phyloP scores from a whole-genome alignment of 768 basidiomycete species.

The Asterophora lycoperdoides region DNA sequence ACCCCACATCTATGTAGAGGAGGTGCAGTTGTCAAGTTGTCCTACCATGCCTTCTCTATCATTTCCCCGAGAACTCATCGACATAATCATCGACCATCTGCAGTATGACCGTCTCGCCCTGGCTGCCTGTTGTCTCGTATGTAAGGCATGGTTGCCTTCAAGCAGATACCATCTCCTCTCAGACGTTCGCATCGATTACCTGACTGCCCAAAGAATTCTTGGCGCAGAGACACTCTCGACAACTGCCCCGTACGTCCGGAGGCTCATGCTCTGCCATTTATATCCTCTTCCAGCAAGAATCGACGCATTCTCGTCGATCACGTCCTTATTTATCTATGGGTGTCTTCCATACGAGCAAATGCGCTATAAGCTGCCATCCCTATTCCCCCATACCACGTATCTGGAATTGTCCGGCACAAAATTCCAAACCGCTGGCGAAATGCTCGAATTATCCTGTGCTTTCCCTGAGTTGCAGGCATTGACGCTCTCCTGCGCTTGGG shows the following conservation, averaged over 20 bases:
- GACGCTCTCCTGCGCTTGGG: constrained; percentile 6
- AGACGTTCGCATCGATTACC: neutral
- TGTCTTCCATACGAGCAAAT: neutral
- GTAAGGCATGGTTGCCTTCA: constrained; percentile 2
- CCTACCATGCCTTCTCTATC: neutral
- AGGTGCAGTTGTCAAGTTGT: neutral
- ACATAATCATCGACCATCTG: constrained; percentile 7
- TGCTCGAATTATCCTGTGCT: neutral
- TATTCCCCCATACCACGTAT: neutral
- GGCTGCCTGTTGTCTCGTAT: constrained; percentile 1
- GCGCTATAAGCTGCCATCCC: neutral
- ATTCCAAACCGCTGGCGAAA: neutral
- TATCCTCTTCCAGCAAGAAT: neutral
- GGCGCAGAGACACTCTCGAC: neutral
- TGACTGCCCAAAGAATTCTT: neutral
- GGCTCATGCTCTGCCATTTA: constrained; percentile 5
- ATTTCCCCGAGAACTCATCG: constrained; percentile 6
- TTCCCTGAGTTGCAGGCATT: neutral
- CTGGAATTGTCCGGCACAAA: neutral
- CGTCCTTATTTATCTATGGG: neutral
- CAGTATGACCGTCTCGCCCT: neutral
- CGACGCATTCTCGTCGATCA: constrained; percentile 4
- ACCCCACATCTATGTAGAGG: no score
- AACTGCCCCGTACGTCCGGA: neutral
- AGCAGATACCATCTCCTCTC: constrained; percentile 2